Conservation (phyloP, 2,329 filamentous ascomycete species). For the Parasarocladium wereldwijsianum region DNA sequence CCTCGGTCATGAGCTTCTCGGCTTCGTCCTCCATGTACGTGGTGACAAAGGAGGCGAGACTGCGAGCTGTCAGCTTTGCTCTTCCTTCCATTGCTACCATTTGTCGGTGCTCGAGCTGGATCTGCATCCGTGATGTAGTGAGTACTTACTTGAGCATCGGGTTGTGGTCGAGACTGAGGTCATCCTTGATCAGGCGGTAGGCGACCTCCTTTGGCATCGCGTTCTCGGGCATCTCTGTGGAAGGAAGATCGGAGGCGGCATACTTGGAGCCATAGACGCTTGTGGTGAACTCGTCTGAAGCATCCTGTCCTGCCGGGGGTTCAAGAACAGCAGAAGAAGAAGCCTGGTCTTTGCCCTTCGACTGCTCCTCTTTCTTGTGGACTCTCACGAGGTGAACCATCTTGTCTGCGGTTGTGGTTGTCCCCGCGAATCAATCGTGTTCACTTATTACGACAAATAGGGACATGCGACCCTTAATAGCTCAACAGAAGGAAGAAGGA, state of each 20-base stretch:
- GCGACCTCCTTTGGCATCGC: constrained; percentile 89
- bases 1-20: constrained; percentile 87
- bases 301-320: constrained; percentile 22
- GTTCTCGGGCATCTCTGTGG: constrained; percentile 70
- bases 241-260: constrained; percentile 66
- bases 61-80: constrained; percentile 22
- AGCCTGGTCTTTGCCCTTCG: constrained; percentile 9
- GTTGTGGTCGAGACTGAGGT: constrained; percentile 80
- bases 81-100: no score
- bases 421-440: not conserved
- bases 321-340: not conserved
- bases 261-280: constrained; percentile 83
- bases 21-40: constrained; percentile 98
- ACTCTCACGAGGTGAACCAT: constrained; percentile 40
- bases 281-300: constrained; percentile 47
- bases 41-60: constrained; percentile 83
- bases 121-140: not conserved
- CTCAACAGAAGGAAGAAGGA: not conserved
- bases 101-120: not conserved
- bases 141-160: constrained; percentile 61
- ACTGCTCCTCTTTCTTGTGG: constrained; percentile 9
- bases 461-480: no score
- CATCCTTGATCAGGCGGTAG: constrained; percentile 96
- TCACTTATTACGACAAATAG: not conserved
- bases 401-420: constrained; percentile 5